Evolutionary conservation across 176 grass and related monocot species (phyloP), one percentile per base, ranked within the genome.

Genomic region (Stipa capillata): DNA sequence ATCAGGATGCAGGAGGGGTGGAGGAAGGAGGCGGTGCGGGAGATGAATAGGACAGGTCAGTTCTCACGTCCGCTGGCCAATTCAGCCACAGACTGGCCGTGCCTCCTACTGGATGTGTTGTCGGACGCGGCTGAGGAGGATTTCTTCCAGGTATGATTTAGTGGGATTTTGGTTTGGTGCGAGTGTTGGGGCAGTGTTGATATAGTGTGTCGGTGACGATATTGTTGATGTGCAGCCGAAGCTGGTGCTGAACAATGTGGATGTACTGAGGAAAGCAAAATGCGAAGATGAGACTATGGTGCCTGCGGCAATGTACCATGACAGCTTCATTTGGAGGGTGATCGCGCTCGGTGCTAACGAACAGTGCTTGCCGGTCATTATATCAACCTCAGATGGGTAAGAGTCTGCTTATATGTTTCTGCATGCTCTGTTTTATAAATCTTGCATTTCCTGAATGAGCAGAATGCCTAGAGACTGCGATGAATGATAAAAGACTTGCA

Each of bases 291-390:
- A 90, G 5, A 92, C 77, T 1, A 90, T 89, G 68, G 86, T 98
- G 47, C 88, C 87, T 2, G 92, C 88, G 1, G 79, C 83, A 20
- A 73, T 91, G 56, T 98, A 95, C 59, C 96, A 95, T 85, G 96
- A 98, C 73, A 97, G 83, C 72, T 86, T 98, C 28, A 95, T 98
- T 59, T 95, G 92, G 92, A 92, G 88, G 83, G 80, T 98, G 67
- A 93, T 95, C 18, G 89, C 92, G 0, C 90, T 94, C 36, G 88
- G 96, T 58, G 89, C 81, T 13, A 98, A 98, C 81, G 87, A 94
- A n/a, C 83, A 73, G 55, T 94, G 83, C 74, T 90, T 98, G 64
- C 96, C 92, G 1, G 88, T 98, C 55, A 79, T 98, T 91, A 68
- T 98, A 49, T 85, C 87, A 1, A 82, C 96, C 65, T 98, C 96